Evolutionary conservation across 2,329 filamentous ascomycete genomes (phyloP).

Genomic region (Aspergillus udagawae): DNA sequence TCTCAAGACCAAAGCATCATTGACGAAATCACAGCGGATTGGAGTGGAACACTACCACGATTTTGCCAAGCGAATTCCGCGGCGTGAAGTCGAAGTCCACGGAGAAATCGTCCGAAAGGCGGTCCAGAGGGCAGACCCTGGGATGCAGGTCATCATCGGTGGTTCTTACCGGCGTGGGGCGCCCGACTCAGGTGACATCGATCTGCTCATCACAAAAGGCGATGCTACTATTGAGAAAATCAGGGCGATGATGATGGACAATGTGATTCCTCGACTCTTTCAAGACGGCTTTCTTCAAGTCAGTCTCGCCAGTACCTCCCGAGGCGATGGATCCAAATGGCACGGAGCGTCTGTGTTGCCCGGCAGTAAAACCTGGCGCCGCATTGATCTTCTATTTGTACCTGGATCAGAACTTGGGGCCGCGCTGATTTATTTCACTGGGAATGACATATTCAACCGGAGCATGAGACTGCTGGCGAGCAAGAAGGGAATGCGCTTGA

Average conservation of each 20-base stretch:
- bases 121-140: slow-evolving; percentile 57
- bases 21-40: slow-evolving; percentile 67
- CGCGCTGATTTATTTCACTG: slow-evolving; percentile 90
- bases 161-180: slow-evolving; percentile 84
- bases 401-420: slow-evolving; percentile 76
- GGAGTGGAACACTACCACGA: slow-evolving; percentile 78
- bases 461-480: slow-evolving; percentile 76
- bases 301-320: slow-evolving; percentile 58
- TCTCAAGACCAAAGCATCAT: slow-evolving; percentile 55
- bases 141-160: slow-evolving; percentile 67
- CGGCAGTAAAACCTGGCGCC: slow-evolving; percentile 60
- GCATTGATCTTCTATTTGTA: slow-evolving; percentile 81
- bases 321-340: slow-evolving; percentile 70
- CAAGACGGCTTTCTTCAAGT: slow-evolving; percentile 63
- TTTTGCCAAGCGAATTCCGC: slow-evolving; percentile 72
- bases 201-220: slow-evolving; percentile 73
- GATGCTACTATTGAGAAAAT: slow-evolving; percentile 57
- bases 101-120: slow-evolving; percentile 60
- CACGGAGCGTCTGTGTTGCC: slow-evolving; percentile 78
- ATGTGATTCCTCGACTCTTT: slow-evolving; percentile 61
- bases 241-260: slow-evolving; percentile 57
- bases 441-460: slow-evolving; percentile 90
- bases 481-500: slow-evolving; percentile 78
- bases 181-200: slow-evolving; percentile 72
- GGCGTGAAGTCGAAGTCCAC: slow-evolving; percentile 68